These are phyloP conservation scores for Mycena vulgaris DNA, from an alignment of 768 basidiomycete genomes.

Conservation along the genomic window DNA sequence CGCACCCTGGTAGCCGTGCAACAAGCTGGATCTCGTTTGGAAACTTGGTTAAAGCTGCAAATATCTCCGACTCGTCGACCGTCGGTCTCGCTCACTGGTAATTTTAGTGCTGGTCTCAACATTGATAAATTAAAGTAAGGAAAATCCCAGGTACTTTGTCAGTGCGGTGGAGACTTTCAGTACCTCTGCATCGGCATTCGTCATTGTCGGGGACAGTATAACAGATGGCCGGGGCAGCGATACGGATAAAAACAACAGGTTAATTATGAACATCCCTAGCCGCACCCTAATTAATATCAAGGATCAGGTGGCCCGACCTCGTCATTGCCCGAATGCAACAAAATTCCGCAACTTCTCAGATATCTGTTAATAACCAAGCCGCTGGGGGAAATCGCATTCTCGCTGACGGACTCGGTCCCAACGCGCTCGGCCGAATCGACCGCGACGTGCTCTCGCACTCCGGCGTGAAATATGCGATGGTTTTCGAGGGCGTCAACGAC, in stretches of 20 bases:
- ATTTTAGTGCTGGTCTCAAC: conserved; percentile 8
- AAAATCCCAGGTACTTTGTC: conserved; percentile 55
- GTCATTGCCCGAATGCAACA: conserved; percentile 59
- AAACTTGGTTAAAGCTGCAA: conserved; percentile 52
- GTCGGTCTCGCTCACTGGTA: conserved; percentile 56
- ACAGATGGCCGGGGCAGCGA: conserved; percentile 67
- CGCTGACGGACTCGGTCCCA: conserved; percentile 64
- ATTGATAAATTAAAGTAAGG: background rate
- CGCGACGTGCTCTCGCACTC: conserved; percentile 66
- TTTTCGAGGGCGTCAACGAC: conserved; percentile 71
- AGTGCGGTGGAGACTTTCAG: conserved; percentile 61
- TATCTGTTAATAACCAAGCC: conserved; percentile 65
- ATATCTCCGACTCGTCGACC: conserved; percentile 51
- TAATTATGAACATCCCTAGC: background rate
- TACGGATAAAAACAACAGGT: conserved; percentile 63
- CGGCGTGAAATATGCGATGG: conserved; percentile 62
- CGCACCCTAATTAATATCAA: background rate
- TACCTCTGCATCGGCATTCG: conserved; percentile 49
- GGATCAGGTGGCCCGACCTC: conserved; percentile 63
- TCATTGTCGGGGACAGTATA: conserved; percentile 67
- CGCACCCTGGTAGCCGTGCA: conserved; percentile 67
- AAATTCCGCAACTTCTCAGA: conserved; percentile 48
- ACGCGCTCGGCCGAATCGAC: conserved; percentile 63
- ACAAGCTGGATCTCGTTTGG: conserved; percentile 60
- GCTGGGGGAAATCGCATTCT: conserved; percentile 69